These are phyloP conservation scores for Aristolochia fimbriata DNA, from an alignment of 164 flowering plant species.

Conservation along the genomic window DNA sequence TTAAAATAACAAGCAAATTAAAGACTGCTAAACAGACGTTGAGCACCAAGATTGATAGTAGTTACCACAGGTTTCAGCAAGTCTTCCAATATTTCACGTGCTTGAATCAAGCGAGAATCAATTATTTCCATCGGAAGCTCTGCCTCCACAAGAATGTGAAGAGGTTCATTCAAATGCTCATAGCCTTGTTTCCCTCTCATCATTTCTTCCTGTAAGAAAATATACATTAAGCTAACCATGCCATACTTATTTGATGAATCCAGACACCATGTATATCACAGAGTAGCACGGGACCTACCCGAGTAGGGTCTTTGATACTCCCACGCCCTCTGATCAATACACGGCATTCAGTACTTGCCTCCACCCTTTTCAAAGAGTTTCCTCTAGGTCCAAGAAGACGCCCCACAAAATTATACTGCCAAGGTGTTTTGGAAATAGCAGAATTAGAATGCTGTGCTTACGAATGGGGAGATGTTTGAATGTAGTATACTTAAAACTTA, in stretches of 20 bases:
- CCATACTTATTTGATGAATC: neutral
- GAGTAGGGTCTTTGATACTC: constrained; percentile 89
- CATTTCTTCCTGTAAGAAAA: constrained; percentile 64
- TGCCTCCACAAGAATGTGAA: constrained; percentile 84
- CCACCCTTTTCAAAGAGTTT: constrained; percentile 94
- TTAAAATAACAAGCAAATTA: no score
- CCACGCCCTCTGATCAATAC: constrained; percentile 95
- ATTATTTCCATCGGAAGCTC: constrained; percentile 81
- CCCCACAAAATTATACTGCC: constrained; percentile 97
- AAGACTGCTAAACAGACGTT: neutral
- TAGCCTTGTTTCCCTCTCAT: constrained; percentile 95
- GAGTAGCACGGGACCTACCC: constrained; percentile 37
- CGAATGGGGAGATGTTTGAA: neutral
- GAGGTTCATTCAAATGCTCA: constrained; percentile 93
- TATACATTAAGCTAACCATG: neutral
- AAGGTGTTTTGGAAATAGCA: neutral
- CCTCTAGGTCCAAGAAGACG: constrained; percentile 99
- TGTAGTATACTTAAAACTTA: constrained; percentile 22
- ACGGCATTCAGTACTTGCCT: constrained; percentile 95
- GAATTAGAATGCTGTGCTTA: neutral
- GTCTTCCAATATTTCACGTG: constrained; percentile 82
- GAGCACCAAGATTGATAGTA: neutral
- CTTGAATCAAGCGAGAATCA: constrained; percentile 84
- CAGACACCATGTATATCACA: neutral
- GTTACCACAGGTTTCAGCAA: constrained; percentile 76